Evolutionary conservation across 768 basidiomycete genomes (phyloP).

Genomic region (Pholiota microspora): DNA sequence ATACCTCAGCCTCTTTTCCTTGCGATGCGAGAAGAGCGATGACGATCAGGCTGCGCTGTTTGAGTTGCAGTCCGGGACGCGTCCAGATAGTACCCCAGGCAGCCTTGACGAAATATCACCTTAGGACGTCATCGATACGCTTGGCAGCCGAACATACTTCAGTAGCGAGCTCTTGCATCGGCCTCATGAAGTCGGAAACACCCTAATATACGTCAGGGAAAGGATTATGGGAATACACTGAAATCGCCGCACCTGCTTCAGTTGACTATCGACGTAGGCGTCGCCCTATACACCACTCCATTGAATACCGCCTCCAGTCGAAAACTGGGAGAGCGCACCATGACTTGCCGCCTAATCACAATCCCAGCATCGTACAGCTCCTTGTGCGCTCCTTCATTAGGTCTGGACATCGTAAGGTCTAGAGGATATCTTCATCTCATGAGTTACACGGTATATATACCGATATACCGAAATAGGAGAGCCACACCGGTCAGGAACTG

Average conservation of each 20-base stretch:
- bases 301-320: not conserved
- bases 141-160: too few species aligned
- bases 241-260: conserved; percentile 27
- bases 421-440: too few species aligned
- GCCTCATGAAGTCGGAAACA: conserved; percentile 43
- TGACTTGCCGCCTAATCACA: conserved; percentile 36
- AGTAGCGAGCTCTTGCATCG: conserved; percentile 45
- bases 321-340: conserved; percentile 27
- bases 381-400: conserved; percentile 34
- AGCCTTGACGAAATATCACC: conserved; percentile 23
- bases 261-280: conserved; percentile 40
- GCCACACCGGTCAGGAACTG: too few species aligned
- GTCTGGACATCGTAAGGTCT: conserved; percentile 12
- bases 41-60: conserved; percentile 44
- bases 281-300: conserved; percentile 31
- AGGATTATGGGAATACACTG: too few species aligned
- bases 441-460: too few species aligned
- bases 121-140: too few species aligned
- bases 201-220: too few species aligned
- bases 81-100: conserved; percentile 50
- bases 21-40: conserved; percentile 42
- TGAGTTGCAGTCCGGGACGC: conserved; percentile 42
- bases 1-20: conserved; percentile 28
- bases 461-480: too few species aligned
- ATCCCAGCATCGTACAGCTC: conserved; percentile 44